Percentiles rank a stretch among this genome's conserved stretches.
Conservation (phyloP, 768 basidiomycete genomes). For the Hericium coralloides region DNA sequence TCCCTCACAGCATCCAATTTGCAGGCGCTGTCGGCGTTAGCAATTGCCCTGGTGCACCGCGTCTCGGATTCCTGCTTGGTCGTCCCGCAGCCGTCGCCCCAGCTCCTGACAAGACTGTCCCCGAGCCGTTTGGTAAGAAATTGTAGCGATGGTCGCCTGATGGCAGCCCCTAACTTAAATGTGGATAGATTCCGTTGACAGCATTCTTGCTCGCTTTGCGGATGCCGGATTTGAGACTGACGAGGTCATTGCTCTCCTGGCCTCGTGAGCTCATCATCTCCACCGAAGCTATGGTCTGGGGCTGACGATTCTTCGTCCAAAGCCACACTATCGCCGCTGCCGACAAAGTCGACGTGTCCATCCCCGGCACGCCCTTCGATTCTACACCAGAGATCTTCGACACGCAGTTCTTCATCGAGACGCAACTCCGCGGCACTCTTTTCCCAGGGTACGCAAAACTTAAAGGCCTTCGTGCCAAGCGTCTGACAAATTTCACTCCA, state of each 20-base stretch:
- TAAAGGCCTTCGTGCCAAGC: background rate
- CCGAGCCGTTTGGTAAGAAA: constrained; percentile 22
- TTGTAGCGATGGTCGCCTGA: background rate
- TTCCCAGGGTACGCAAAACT: constrained; percentile 26
- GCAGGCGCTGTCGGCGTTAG: constrained; percentile 23
- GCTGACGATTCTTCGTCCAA: background rate
- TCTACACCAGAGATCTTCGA: constrained; percentile 36
- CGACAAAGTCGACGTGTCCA: constrained; percentile 16
- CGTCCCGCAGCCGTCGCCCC: constrained; percentile 20
- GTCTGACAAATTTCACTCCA: constrained; percentile 9
- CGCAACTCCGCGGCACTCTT: constrained; percentile 31
- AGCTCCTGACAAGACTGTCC: constrained; percentile 24
- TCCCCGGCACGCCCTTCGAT: constrained; percentile 34
- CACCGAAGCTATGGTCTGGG: background rate
- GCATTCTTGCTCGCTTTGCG: constrained; percentile 23
- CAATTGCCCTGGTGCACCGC: constrained; percentile 28
- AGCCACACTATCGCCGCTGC: constrained; percentile 17
- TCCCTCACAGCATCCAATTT: constrained; percentile 23
- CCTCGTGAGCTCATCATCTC: constrained; percentile 17
- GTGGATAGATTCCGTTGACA: constrained; percentile 11
- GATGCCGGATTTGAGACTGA: constrained; percentile 25
- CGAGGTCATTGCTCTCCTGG: constrained; percentile 28
- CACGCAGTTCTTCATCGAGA: constrained; percentile 37
- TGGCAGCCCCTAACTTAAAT: background rate
- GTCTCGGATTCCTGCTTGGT: constrained; percentile 24